Conservation (phyloP, 1,139 yeast genomes). For the Geotrichum carabidarum region DNA sequence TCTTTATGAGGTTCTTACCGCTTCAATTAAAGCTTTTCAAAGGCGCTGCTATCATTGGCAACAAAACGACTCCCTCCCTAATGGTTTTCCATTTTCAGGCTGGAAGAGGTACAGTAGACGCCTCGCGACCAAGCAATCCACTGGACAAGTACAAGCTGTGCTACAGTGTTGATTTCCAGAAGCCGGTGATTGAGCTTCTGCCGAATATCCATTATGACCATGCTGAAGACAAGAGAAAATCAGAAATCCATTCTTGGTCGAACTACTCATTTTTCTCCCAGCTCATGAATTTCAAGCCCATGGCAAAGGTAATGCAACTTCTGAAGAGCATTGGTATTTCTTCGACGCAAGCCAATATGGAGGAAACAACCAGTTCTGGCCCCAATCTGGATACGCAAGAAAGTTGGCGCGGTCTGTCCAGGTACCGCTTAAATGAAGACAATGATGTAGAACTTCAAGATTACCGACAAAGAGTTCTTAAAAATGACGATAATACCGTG, state of each 20-base stretch:
- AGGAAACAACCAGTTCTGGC: background rate
- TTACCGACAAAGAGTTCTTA: conserved; percentile 1
- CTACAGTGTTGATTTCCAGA: conserved; percentile 44
- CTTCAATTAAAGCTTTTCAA: conserved; percentile 53
- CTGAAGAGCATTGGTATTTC: conserved; percentile 5
- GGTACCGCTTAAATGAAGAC: conserved; percentile 33
- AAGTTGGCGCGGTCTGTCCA: conserved; percentile 38
- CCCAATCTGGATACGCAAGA: background rate
- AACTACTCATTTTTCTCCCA: background rate
- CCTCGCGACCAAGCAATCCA: conserved; percentile 45
- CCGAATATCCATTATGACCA: conserved; percentile 58
- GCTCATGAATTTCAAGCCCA: no score
- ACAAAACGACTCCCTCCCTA: conserved; percentile 68
- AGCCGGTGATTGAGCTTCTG: conserved; percentile 55
- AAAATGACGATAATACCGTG: conserved; percentile 24
- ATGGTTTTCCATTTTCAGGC: conserved; percentile 55
- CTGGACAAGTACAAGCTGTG: conserved; percentile 54
- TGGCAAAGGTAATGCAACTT: conserved; percentile 1
- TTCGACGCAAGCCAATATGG: background rate
- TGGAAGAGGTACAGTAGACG: conserved; percentile 59
- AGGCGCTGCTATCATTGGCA: conserved; percentile 77
- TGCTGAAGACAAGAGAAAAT: background rate
- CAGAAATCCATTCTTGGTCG: conserved; percentile 7
- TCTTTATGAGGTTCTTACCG: conserved; percentile 50
- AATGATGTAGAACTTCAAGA: conserved; percentile 14